A percentile compares a stretch with the other conserved stretches of the same genome.
Conservation (phyloP, 345 rosid genomes). For the Aethionema arabicum region DNA sequence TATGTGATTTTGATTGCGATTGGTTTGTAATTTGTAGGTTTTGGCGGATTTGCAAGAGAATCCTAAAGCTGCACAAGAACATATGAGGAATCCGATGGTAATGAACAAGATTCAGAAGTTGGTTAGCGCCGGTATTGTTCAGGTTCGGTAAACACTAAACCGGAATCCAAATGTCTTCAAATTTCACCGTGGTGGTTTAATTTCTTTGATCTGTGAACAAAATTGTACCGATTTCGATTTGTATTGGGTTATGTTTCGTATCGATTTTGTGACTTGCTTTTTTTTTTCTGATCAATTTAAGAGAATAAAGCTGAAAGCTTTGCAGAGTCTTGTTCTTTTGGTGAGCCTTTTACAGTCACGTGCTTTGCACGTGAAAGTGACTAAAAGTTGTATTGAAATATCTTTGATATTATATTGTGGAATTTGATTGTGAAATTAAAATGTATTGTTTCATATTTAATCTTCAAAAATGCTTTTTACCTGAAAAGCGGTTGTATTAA, state of each 20-base stretch:
- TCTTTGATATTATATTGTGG: too few species aligned
- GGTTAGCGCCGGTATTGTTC: slow-evolving; percentile 87
- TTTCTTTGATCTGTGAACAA: slow-evolving; percentile 1
- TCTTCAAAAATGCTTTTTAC: not conserved
- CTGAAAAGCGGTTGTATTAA: not conserved
- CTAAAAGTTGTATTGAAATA: not conserved
- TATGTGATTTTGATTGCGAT: slow-evolving; percentile 2
- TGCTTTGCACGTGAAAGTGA: slow-evolving; percentile 20
- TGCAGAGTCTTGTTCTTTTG: slow-evolving; percentile 1
- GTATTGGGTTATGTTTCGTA: not conserved
- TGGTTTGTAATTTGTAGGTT: slow-evolving; percentile 45
- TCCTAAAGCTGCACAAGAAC: slow-evolving; percentile 92
- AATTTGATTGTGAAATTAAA: not conserved
- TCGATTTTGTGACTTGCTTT: not conserved
- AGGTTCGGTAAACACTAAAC: slow-evolving; percentile 47
- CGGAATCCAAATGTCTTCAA: not conserved
- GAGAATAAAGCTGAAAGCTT: slow-evolving; percentile 16
- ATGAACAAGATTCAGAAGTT: slow-evolving; percentile 93
- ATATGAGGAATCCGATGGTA: slow-evolving; percentile 87
- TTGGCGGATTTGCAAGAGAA: slow-evolving; percentile 90
- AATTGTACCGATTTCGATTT: not conserved
- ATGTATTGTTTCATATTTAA: not conserved
- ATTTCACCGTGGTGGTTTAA: not conserved
- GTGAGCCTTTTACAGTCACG: not conserved
- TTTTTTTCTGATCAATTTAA: not conserved